Base-by-base conservation (phyloP, 2,329 filamentous ascomycete genomes). In the Colletotrichum sp. region DNA sequence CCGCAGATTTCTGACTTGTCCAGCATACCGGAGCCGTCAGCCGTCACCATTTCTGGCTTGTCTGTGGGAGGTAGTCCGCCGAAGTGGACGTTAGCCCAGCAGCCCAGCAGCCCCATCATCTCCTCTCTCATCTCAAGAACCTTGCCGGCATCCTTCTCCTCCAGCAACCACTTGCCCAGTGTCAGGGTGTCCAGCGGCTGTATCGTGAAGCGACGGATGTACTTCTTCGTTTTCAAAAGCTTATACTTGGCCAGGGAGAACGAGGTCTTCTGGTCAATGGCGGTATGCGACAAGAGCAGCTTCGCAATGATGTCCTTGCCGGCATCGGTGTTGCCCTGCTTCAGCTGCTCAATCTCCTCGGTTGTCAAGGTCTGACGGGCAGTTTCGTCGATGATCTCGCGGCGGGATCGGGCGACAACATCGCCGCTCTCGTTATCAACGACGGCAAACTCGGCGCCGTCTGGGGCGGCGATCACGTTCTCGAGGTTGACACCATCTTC, bases 201-300 rank as follows among this genome's bases (percentile, higher is more conserved):
- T 2, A 97, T 92, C 0, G 94, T 95, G 81, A 99, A 99, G 14
- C 96, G 90, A 80, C 94, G 93, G 78, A 99, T 90, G 83, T 98
- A 99, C 85, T 99, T 99, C 83, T 93, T 96, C 78, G 95, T 94
- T 87, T 99, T 99, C 61, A 98, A 90, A 21, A 99, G 88, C 81
- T 97, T 98, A 85, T 99, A 99, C 84, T 99, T 99, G 59, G 96
- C 96, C 74, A 98, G 88, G 4, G 96, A 98, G 82, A 98, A 99
- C 1, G 93, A 90, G 0, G 97, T 99, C 89, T 99, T 99, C 86
- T 99, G 94, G 79, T 98, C 96, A 59, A 99, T 90, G 2, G 94
- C 95, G 21, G 95, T 93, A 84, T 99, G 97, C 59, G 96, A 97
- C 34, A 96, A 90, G 84, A 99, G 91, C 30, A 99, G 92, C 85